Evolutionary conservation across 371 early-diverging fungal species (phyloP).

Genomic region (Mucor irregularis): DNA sequence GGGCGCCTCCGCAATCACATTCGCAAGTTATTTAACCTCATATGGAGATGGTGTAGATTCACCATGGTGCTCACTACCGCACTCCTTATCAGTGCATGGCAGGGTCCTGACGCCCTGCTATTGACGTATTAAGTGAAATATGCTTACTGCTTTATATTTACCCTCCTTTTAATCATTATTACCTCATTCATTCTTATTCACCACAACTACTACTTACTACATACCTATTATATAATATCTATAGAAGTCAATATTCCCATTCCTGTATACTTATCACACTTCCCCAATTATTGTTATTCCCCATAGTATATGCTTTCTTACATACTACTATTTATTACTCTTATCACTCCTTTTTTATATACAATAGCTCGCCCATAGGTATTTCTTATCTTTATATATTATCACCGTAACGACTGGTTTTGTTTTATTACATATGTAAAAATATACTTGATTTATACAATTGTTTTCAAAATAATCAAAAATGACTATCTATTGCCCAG

Average conservation of each 20-base stretch:
- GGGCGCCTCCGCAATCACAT: conserved; percentile 35
- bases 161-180: no score
- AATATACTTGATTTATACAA: background rate
- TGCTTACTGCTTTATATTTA: background rate
- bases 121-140: conserved; percentile 27
- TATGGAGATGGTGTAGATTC: conserved; percentile 71
- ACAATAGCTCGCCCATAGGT: background rate
- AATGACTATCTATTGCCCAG: conserved; percentile 19
- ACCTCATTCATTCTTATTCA: no score
- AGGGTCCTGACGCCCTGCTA: conserved; percentile 55
- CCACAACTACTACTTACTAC: no score
- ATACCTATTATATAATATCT: background rate
- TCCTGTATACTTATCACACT: background rate
- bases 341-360: background rate
- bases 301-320: no score
- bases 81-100: conserved; percentile 56
- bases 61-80: conserved; percentile 59
- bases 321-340: no score
- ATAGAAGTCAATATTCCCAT: background rate
- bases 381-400: background rate
- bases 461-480: background rate
- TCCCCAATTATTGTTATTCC: no score
- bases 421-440: background rate
- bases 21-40: conserved; percentile 41
- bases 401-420: background rate